A percentile compares a stretch with the other conserved stretches of the same genome.
Evolutionary conservation across 208 protist genomes (phyloP).

Genomic region (Acanthamoeba sp.): DNA sequence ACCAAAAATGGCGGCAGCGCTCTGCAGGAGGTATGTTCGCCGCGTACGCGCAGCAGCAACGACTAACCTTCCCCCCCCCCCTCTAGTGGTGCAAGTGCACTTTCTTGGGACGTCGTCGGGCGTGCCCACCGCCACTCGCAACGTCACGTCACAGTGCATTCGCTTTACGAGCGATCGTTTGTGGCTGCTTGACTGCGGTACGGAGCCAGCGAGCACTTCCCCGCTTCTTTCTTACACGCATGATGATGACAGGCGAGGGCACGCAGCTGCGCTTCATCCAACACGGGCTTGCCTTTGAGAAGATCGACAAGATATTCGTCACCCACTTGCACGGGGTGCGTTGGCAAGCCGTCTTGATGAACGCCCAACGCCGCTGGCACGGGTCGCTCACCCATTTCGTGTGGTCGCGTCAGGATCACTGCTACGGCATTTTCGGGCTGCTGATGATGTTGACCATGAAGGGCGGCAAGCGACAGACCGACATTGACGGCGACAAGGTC

Average conservation of each 20-base stretch:
- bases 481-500: not conserved
- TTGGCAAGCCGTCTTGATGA: too few species aligned
- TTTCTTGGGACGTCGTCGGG: conserved; percentile 10
- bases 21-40: not conserved
- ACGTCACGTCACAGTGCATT: conserved; percentile 7
- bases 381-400: too few species aligned
- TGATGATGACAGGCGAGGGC: not conserved
- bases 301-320: conserved; percentile 46
- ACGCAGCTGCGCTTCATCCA: conserved; percentile 9
- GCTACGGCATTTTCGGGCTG: conserved; percentile 7
- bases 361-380: too few species aligned
- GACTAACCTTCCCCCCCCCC: not conserved
- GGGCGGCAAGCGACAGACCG: not conserved
- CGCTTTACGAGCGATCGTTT: not conserved
- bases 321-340: conserved; percentile 1
- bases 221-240: not conserved
- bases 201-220: not conserved
- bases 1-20: not conserved
- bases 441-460: conserved; percentile 33
- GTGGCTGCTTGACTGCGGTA: conserved; percentile 29
- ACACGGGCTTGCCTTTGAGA: not conserved
- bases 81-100: conserved; percentile 1
- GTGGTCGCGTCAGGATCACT: not conserved
- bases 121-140: not conserved
- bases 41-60: too few species aligned